Conservation (phyloP, 805 yeast genomes). For the Spathaspora boniae region DNA sequence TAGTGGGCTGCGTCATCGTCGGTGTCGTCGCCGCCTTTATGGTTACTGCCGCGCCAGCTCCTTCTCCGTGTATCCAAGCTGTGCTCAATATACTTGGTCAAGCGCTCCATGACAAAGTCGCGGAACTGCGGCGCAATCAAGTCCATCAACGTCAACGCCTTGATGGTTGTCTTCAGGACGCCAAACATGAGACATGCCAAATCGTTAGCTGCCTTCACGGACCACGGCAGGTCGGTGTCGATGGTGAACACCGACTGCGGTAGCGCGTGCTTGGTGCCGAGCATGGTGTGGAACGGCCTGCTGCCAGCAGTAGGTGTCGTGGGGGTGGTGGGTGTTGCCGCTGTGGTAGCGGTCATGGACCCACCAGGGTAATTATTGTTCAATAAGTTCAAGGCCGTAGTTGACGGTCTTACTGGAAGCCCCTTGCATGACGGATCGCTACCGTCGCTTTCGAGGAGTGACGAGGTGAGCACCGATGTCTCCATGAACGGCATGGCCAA, state of each 20-base stretch:
- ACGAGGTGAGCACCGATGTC: slow-evolving; percentile 28
- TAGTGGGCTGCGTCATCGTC: too few species aligned
- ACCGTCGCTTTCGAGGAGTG: slow-evolving; percentile 11
- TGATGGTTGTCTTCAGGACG: slow-evolving; percentile 60
- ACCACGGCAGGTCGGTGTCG: slow-evolving; percentile 70
- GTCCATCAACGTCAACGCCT: slow-evolving; percentile 65
- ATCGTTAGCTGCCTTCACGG: slow-evolving; percentile 80
- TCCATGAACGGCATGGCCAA: slow-evolving; percentile 66
- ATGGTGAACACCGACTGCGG: slow-evolving; percentile 89
- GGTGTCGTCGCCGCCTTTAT: slow-evolving; percentile 9
- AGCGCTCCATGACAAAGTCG: slow-evolving; percentile 59
- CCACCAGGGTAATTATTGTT: slow-evolving; percentile 10
- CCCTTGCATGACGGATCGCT: slow-evolving; percentile 13
- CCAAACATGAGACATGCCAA: slow-evolving; percentile 87
- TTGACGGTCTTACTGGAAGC: slow-evolving; percentile 20
- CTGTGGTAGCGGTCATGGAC: slow-evolving; percentile 2
- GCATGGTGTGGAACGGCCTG: slow-evolving; percentile 58
- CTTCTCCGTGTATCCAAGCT: slow-evolving; percentile 14
- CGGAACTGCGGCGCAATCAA: slow-evolving; percentile 75
- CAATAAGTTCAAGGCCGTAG: slow-evolving; percentile 29
- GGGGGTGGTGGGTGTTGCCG: too few species aligned
- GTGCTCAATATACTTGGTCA: slow-evolving; percentile 27
- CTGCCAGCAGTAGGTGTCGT: neutral
- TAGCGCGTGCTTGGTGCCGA: slow-evolving; percentile 65
- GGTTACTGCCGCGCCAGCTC: too few species aligned